Conservation (phyloP, 441 rosid genomes). For the Adansonia gregorii region DNA sequence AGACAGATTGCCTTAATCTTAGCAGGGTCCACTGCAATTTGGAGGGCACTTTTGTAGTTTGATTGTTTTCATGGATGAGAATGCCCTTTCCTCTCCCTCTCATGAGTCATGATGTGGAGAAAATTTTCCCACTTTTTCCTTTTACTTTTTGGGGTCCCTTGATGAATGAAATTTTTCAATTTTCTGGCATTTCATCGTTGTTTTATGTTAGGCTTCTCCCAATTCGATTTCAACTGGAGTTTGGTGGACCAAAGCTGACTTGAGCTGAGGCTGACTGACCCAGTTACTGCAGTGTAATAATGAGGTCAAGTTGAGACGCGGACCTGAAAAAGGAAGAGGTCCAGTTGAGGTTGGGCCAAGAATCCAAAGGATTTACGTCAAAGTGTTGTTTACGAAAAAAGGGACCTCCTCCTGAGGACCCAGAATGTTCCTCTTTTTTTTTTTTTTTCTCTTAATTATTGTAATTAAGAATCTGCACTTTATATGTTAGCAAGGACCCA, state of each 20-base stretch:
- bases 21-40: constrained; percentile 10
- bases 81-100: background rate
- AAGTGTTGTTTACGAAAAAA: background rate
- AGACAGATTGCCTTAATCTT: background rate
- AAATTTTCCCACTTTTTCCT: background rate
- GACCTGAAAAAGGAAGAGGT: background rate
- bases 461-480: too few relatives aligned
- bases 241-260: constrained; percentile 15
- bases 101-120: background rate
- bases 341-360: background rate
- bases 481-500: background rate
- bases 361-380: background rate
- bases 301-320: background rate
- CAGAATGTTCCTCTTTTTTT: too few relatives aligned
- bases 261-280: background rate
- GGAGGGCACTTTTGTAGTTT: background rate
- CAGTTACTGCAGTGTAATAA: background rate
- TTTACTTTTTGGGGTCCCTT: background rate
- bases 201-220: background rate
- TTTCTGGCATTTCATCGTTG: constrained; percentile 1
- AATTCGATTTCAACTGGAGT: background rate
- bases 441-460: too few relatives aligned
- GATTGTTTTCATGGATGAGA: background rate
- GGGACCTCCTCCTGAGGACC: too few relatives aligned
- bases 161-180: background rate